Evolutionary conservation across 179 eudicot species (phyloP).

Genomic region (Gypsophila paniculata): DNA sequence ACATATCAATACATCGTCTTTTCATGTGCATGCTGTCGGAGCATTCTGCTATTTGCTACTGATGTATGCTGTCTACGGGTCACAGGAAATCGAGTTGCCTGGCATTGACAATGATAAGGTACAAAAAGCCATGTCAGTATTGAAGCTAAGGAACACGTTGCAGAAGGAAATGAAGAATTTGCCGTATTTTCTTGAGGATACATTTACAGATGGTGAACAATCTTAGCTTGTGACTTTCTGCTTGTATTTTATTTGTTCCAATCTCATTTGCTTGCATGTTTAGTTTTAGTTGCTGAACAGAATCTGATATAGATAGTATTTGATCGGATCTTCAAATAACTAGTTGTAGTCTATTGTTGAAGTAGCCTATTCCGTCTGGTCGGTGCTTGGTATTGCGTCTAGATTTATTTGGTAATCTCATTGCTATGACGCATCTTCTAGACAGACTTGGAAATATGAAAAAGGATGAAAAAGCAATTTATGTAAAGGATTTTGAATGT

Average conservation of each 20-base stretch:
- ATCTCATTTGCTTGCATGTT: not conserved
- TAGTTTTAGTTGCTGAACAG: not conserved
- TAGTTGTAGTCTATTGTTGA: not conserved
- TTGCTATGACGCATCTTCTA: no score
- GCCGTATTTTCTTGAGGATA: conserved; percentile 27
- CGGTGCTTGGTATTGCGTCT: no score
- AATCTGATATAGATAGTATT: not conserved
- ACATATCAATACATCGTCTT: not conserved
- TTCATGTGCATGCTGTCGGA: not conserved
- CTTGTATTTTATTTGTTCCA: not conserved
- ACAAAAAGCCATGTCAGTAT: conserved; percentile 6
- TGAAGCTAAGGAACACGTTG: conserved; percentile 9
- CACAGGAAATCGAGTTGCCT: conserved; percentile 31
- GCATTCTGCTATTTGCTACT: not conserved
- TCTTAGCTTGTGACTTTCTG: not conserved
- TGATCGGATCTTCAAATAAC: not conserved
- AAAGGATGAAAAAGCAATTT: no score
- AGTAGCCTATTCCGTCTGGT: no score
- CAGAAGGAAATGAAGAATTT: conserved; percentile 12
- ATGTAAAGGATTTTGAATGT: no score
- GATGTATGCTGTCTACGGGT: not conserved
- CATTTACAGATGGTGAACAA: conserved; percentile 13
- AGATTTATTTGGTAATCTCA: no score
- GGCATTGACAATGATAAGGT: conserved; percentile 15
- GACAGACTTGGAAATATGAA: no score